These are phyloP conservation scores for Pseudognaphalium luteoalbum DNA, from an alignment of 129 eudicot species.

Conservation along the genomic window DNA sequence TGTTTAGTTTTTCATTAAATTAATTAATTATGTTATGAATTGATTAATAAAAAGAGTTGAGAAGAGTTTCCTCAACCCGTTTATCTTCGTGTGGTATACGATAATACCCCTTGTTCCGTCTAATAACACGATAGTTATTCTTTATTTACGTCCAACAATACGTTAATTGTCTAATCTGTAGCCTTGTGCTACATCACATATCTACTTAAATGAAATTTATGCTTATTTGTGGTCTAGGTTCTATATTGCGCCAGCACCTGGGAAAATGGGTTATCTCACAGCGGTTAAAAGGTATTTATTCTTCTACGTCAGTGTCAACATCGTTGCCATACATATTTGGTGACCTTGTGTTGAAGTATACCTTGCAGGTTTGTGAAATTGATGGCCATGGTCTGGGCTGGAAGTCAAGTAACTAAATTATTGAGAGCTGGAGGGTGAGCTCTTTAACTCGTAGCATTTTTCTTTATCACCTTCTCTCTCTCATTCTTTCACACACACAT, in stretches of 20 bases:
- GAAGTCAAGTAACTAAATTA: slow-evolving; percentile 96
- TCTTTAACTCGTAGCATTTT: slow-evolving; percentile 11
- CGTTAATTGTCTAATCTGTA: too few species aligned
- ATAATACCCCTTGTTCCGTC: too few species aligned
- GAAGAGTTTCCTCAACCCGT: too few species aligned
- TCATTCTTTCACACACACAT: too few species aligned
- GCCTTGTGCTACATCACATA: too few species aligned
- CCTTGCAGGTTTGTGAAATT: slow-evolving; percentile 78
- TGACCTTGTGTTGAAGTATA: slow-evolving; percentile 15
- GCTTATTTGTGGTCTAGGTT: slow-evolving; percentile 52
- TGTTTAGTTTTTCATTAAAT: too few species aligned
- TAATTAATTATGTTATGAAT: too few species aligned
- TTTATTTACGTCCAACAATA: too few species aligned
- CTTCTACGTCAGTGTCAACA: not conserved
- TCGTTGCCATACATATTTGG: not conserved
- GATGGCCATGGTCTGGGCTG: slow-evolving; percentile 99
- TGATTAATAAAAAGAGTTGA: too few species aligned
- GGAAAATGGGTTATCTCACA: slow-evolving; percentile 76
- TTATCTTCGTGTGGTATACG: too few species aligned
- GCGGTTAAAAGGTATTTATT: slow-evolving; percentile 65
- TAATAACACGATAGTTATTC: too few species aligned
- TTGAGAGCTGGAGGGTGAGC: slow-evolving; percentile 90
- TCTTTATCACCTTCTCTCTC: slow-evolving; percentile 6
- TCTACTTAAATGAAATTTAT: not conserved
- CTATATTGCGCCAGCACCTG: slow-evolving; percentile 86